Percentiles rank a stretch among this genome's conserved stretches.
These are phyloP conservation scores for Oldenlandia corymbosa DNA, from an alignment of 257 asterid species.

Conservation along the genomic window DNA sequence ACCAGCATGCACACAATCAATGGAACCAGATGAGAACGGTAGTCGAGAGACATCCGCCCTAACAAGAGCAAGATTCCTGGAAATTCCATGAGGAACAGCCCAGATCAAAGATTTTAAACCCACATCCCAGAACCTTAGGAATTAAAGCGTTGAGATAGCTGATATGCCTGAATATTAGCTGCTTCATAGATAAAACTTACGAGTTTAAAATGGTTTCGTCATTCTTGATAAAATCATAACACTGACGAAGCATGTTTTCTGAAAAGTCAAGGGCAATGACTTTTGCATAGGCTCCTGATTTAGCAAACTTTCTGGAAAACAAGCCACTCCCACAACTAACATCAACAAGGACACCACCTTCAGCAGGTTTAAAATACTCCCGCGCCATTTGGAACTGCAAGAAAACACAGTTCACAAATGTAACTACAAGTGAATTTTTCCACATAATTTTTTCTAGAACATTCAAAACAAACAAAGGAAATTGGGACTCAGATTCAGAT, in stretches of 20 bases:
- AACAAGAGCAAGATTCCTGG: constrained; percentile 86
- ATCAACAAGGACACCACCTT: constrained; percentile 86
- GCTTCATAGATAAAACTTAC: constrained; percentile 38
- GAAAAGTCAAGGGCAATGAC: constrained; percentile 89
- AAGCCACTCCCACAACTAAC: constrained; percentile 97
- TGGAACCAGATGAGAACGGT: constrained; percentile 78
- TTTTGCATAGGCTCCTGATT: constrained; percentile 68
- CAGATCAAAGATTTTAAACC: constrained; percentile 4
- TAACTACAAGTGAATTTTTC: constrained; percentile 4
- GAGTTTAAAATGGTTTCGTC: constrained; percentile 57
- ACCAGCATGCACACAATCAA: constrained; percentile 96
- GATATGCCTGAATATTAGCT: background rate
- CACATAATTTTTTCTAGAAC: background rate
- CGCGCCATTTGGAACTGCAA: constrained; percentile 92
- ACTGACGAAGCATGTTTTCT: constrained; percentile 94
- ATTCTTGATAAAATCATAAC: constrained; percentile 68
- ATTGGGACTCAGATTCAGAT: background rate
- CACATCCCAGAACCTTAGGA: background rate
- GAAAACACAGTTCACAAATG: constrained; percentile 1
- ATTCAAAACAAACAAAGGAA: background rate
- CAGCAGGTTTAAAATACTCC: constrained; percentile 66
- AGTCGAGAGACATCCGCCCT: constrained; percentile 96
- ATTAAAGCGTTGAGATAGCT: background rate
- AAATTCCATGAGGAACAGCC: constrained; percentile 2
- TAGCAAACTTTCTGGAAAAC: constrained; percentile 85